A percentile compares a stretch with the other conserved stretches of the same genome.
Conservation (phyloP, 1,284 basidiomycete genomes). For the Ceratobasidium sp. region DNA sequence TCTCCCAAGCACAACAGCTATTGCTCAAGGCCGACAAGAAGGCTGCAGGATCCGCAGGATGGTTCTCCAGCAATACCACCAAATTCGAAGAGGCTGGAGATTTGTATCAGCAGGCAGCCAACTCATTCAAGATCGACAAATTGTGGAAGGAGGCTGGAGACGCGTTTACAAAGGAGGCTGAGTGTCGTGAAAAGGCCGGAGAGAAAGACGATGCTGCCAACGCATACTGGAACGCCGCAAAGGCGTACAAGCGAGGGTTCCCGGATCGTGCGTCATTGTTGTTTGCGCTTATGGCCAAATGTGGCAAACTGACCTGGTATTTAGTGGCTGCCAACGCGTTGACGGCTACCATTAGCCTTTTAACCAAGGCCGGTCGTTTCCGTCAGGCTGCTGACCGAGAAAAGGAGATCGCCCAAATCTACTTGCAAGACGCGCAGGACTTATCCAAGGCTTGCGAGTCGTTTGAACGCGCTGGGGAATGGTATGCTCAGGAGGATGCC, state of each 20-base stretch:
- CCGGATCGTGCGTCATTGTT: constrained; percentile 71
- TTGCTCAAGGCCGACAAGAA: constrained; percentile 93
- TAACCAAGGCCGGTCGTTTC: constrained; percentile 89
- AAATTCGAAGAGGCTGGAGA: constrained; percentile 95
- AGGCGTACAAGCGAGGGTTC: constrained; percentile 89
- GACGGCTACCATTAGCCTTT: constrained; percentile 81
- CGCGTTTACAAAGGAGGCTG: constrained; percentile 86
- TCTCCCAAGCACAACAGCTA: constrained; percentile 68
- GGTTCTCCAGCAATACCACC: constrained; percentile 81
- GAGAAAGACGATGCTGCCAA: constrained; percentile 93
- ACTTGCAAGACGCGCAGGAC: constrained; percentile 74
- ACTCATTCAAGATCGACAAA: constrained; percentile 94
- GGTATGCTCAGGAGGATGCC: constrained; percentile 97
- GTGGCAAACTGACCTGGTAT: constrained; percentile 38
- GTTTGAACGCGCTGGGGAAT: constrained; percentile 92
- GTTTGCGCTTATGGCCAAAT: constrained; percentile 40
- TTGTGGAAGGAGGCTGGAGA: constrained; percentile 90
- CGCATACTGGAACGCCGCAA: constrained; percentile 96
- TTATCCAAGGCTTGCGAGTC: constrained; percentile 86
- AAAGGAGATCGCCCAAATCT: constrained; percentile 95
- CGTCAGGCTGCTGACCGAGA: constrained; percentile 97
- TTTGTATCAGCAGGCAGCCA: constrained; percentile 92
- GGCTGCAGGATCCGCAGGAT: constrained; percentile 76
- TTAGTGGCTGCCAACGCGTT: constrained; percentile 92
- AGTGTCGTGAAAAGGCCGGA: constrained; percentile 85